A percentile compares a stretch with the other conserved stretches of the same genome.
Evolutionary conservation across 179 eudicot genomes (phyloP).

Genomic region (Corrigiola litoralis): DNA sequence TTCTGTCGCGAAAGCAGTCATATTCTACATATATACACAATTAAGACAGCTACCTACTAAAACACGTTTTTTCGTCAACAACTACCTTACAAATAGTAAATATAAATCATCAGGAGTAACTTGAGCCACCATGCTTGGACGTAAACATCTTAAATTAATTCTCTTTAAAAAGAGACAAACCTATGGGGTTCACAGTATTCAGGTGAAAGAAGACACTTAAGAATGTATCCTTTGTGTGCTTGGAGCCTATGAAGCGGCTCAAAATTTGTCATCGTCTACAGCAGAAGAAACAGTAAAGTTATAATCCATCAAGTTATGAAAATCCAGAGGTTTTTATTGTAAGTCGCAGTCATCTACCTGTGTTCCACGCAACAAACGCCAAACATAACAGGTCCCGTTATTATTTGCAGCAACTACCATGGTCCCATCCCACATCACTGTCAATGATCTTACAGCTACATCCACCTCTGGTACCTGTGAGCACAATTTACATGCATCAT

Average conservation of each 20-base stretch:
- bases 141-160: background rate
- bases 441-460: slow-evolving; percentile 88
- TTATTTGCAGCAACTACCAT: slow-evolving; percentile 97
- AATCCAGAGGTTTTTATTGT: background rate
- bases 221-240: slow-evolving; percentile 92
- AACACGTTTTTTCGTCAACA: too few species aligned
- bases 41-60: too few species aligned
- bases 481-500: slow-evolving; percentile 11
- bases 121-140: background rate
- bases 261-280: slow-evolving; percentile 92
- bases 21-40: too few species aligned
- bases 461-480: slow-evolving; percentile 97
- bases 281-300: slow-evolving; percentile 9
- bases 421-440: slow-evolving; percentile 99
- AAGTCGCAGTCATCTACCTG: slow-evolving; percentile 39
- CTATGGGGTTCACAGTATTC: slow-evolving; percentile 78
- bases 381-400: slow-evolving; percentile 87
- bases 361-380: slow-evolving; percentile 84
- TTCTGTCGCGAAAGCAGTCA: too few species aligned
- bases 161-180: slow-evolving; percentile 30
- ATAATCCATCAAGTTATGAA: background rate
- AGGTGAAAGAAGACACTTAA: slow-evolving; percentile 93
- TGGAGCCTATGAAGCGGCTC: slow-evolving; percentile 97
- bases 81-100: too few species aligned
- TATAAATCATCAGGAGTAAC: too few species aligned